Percentiles rank a stretch among this genome's conserved stretches.
phyloP scores from a whole-genome alignment of 2,329 filamentous ascomycete genomes.

The Pyricularia grisea region DNA sequence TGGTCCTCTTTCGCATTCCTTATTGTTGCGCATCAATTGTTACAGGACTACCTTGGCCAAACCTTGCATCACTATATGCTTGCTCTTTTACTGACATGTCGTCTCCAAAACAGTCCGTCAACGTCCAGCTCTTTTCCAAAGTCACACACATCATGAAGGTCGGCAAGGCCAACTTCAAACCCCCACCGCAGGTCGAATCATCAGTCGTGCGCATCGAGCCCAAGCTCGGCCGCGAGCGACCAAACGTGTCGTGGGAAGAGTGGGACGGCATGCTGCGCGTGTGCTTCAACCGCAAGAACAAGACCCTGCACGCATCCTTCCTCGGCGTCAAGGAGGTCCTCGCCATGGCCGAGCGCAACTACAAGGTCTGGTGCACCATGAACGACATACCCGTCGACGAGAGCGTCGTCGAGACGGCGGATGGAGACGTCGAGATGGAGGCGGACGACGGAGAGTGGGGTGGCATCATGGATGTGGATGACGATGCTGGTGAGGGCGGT shows the following conservation, averaged over 20 bases:
- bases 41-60: too few relatives aligned
- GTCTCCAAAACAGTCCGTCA: constrained; percentile 47
- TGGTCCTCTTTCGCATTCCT: not conserved
- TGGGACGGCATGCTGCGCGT: constrained; percentile 84
- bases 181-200: constrained; percentile 85
- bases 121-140: constrained; percentile 77
- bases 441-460: constrained; percentile 25
- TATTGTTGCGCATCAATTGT: too few relatives aligned
- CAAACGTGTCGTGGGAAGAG: constrained; percentile 85
- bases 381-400: constrained; percentile 75
- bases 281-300: constrained; percentile 79
- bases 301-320: constrained; percentile 75
- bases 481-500: constrained; percentile 30
- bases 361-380: constrained; percentile 81
- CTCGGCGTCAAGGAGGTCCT: constrained; percentile 73
- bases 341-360: constrained; percentile 78
- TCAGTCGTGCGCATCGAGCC: constrained; percentile 86
- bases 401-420: constrained; percentile 35
- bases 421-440: constrained; percentile 26
- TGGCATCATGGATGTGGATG: constrained; percentile 25
- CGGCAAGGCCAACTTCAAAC: constrained; percentile 87
- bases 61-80: too few relatives aligned
- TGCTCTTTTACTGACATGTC: not conserved
- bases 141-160: constrained; percentile 79
- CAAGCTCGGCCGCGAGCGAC: constrained; percentile 67